Evolutionary conservation across 306 rosid species (phyloP), one percentile per base, ranked within the genome.

Genomic region (Argentina anserina): DNA sequence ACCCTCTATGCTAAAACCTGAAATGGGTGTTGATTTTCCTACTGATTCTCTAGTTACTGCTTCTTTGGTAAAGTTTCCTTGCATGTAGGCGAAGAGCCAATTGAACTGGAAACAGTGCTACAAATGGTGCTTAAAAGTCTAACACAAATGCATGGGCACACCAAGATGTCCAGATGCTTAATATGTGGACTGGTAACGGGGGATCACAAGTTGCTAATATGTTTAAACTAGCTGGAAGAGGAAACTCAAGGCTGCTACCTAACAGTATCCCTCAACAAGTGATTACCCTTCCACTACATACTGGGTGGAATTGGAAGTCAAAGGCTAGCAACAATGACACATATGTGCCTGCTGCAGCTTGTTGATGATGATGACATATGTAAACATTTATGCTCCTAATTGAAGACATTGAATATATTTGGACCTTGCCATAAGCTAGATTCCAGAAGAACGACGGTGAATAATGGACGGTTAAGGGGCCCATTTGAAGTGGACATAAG

Each of bases 201-300:
- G 39, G 80, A 28, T 20, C 87, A 18, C 83, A 78, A 69, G 61
- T 72, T 68, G 71, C 80, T 60, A 81, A 77, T 66, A 46, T 58
- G 50, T 69, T 18, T 80, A 82, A 80, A 77, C 80, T 84, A 36
- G 81, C 85, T 25, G 90, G 89, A 11, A 73, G 90, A 73, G 92
- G 93, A 75, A 81, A 80, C 59, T 41, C 65, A 29, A 49, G 84
- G 81, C 68, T 69, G 11, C 87, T 75, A 11, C 29, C 65, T 37
- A 41, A 80, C 41, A 9, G 71, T 23, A 77, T 73, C 72, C 61
- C 86, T 14, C 80, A 70, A 61, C 69, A 91, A 20, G 36, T 70
- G 64, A 81, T 84, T 43, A 80, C 47, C 61, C 96, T 95, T 80
- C 97, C 98, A 1, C 80, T 92, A 61, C 82, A 84, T 78, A 82